Conservation (phyloP, 2,329 filamentous ascomycete genomes). For the Byssothecium circinans region DNA sequence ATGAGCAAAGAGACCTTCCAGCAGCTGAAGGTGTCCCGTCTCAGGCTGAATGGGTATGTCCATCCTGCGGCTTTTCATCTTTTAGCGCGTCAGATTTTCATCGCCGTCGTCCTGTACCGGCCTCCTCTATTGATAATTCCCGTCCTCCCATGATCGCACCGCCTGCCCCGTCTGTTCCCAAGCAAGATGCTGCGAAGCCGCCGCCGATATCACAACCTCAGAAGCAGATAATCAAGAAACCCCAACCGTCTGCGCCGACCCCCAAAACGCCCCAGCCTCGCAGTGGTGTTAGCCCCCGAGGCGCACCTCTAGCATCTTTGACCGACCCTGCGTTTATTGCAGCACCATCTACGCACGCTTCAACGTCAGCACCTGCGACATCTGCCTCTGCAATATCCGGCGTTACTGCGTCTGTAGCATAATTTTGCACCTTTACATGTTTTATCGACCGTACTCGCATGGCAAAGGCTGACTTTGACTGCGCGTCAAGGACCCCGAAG, state of each 20-base stretch:
- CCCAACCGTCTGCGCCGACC: not conserved
- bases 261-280: conserved; percentile 10
- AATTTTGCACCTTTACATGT: conserved; percentile 7
- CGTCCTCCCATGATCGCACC: conserved; percentile 14
- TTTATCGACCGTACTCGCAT: conserved; percentile 8
- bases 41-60: conserved; percentile 94
- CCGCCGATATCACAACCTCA: not conserved
- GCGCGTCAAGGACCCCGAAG: conserved; percentile 47
- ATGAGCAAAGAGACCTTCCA: conserved; percentile 64
- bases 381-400: conserved; percentile 9
- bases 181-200: not conserved
- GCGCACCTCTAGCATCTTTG: conserved; percentile 34
- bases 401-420: conserved; percentile 14
- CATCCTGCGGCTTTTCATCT: conserved; percentile 40
- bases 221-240: not conserved
- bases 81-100: conserved; percentile 33
- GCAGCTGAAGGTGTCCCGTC: conserved; percentile 79
- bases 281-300: conserved; percentile 25
- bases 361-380: conserved; percentile 13
- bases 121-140: conserved; percentile 12
- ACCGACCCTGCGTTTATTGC: conserved; percentile 16
- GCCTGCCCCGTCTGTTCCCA: conserved; percentile 1
- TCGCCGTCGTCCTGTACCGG: conserved; percentile 22
- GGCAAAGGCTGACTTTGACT: conserved; percentile 31
- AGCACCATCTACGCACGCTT: not conserved